A percentile compares a stretch with the other conserved stretches of the same genome.
phyloP scores from a whole-genome alignment of 2,329 filamentous ascomycete genomes.

The Annulohypoxylon truncatum region DNA sequence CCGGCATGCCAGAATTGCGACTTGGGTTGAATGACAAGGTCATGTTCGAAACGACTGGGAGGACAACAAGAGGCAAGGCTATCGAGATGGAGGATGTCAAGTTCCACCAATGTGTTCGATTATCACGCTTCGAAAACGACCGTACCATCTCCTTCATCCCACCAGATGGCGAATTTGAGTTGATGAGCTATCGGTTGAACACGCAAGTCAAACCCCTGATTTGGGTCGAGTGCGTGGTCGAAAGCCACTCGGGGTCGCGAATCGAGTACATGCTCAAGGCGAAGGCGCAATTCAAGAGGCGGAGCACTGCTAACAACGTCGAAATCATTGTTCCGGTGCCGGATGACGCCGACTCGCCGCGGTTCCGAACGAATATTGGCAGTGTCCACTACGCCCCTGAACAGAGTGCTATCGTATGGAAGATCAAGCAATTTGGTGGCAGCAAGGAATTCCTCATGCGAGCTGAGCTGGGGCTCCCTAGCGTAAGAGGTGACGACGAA shows the following conservation, averaged over 20 bases:
- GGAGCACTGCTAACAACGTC: constrained; percentile 98
- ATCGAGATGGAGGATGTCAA: constrained; percentile 99
- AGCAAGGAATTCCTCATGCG: constrained; percentile 99
- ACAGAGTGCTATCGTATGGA: constrained; percentile 98
- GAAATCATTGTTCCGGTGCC: constrained; percentile 97
- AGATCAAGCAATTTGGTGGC: constrained; percentile 99
- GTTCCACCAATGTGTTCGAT: constrained; percentile 96
- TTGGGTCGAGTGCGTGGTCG: constrained; percentile 98
- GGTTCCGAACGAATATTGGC: constrained; percentile 97
- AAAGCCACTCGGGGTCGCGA: constrained; percentile 92
- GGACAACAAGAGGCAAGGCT: constrained; percentile 93
- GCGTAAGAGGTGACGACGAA: constrained; percentile 94
- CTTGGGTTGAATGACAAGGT: constrained; percentile 98
- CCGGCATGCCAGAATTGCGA: constrained; percentile 96
- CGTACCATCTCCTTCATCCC: constrained; percentile 99
- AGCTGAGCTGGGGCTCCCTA: constrained; percentile 92
- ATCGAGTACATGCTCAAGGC: constrained; percentile 99
- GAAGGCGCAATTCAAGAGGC: constrained; percentile 96
- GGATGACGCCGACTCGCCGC: constrained; percentile 94
- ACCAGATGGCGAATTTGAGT: constrained; percentile 97
- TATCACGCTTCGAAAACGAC: constrained; percentile 98
- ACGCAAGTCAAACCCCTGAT: constrained; percentile 98
- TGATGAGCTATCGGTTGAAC: constrained; percentile 99
- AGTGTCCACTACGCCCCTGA: constrained; percentile 98
- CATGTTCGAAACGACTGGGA: constrained; percentile 98